A percentile compares a stretch with the other conserved stretches of the same genome.
phyloP scores from a whole-genome alignment of 768 basidiomycete species.

The Lactarius sp. region DNA sequence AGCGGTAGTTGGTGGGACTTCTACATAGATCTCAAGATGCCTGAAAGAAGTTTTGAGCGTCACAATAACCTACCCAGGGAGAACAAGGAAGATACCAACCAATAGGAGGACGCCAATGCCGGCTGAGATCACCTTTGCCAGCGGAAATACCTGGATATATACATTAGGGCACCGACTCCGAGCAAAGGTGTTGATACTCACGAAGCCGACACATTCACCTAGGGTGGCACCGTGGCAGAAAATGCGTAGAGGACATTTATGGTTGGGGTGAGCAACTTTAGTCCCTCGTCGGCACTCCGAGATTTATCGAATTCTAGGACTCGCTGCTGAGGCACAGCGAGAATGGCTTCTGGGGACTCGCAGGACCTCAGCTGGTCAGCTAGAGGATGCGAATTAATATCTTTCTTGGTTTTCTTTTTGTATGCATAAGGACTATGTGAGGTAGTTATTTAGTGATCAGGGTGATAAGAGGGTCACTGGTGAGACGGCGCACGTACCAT shows the following conservation, averaged over 20 bases:
- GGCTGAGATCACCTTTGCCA: background rate
- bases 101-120: background rate
- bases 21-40: background rate
- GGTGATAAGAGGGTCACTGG: too few relatives aligned
- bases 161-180: too few relatives aligned
- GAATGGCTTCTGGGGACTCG: too few relatives aligned
- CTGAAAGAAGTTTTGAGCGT: background rate
- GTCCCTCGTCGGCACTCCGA: background rate
- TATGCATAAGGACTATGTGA: too few relatives aligned
- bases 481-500: too few relatives aligned
- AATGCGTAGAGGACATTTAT: conserved; percentile 1
- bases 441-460: too few relatives aligned
- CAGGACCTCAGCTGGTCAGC: too few relatives aligned
- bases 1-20: background rate
- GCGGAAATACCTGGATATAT: background rate
- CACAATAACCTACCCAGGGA: background rate
- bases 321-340: too few relatives aligned
- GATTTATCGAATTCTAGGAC: background rate
- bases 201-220: background rate
- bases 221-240: background rate
- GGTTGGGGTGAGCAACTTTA: background rate
- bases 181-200: background rate
- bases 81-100: background rate
- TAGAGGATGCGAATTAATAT: too few relatives aligned
- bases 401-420: too few relatives aligned